Base-by-base conservation (phyloP, 257 asterid species). In the Ligustrum vulgare region DNA sequence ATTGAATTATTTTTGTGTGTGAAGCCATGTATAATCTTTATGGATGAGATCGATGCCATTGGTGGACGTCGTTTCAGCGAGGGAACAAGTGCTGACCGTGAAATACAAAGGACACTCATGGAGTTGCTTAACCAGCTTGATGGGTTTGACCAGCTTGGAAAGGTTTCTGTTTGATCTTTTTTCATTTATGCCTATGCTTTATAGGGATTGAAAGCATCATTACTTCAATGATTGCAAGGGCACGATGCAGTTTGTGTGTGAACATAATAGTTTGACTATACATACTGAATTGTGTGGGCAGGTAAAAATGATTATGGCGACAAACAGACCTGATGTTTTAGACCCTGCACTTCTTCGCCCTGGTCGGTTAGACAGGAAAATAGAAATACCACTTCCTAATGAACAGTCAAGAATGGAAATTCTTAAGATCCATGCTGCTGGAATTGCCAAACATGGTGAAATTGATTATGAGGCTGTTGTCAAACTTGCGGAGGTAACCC, bases 281-380 rank as follows among this genome's bases (percentile, higher is more conserved):
- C 41, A 37, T 15, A 75, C 36, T 58, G 69, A 62, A 78, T 79
- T 77, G 43, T 18, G 28, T 68, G 1, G 84, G 72, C 89, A 93
- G 98, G 98, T 91, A 32, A 94, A 94, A 84, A 92, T 94, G 97
- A 94, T 94, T 54, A 91, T 94, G 98, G 98, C 98, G 9, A 92
- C 98, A 71, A 91, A 94, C 72, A 85, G 98, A 75, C 97, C 97
- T 0, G 97, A 94, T 84, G 98, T 94, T 62, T 87, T 94, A 81
- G 98, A 94, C 77, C 97, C 98, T 54, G 98, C 98, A 35, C 97
- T 94, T 84, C 97, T 94, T 81, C 94, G 97, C 47, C 98, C 98
- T n/a, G 98, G 98, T 72, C 92, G 98, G 6, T 82, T 92, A 82
- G 98, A 94, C 83, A 87, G 98, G 86, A 94, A 94, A 82, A 94